These are phyloP conservation scores for Parafenestella ontariensis DNA, from an alignment of 2,329 filamentous ascomycete species.

Conservation along the genomic window DNA sequence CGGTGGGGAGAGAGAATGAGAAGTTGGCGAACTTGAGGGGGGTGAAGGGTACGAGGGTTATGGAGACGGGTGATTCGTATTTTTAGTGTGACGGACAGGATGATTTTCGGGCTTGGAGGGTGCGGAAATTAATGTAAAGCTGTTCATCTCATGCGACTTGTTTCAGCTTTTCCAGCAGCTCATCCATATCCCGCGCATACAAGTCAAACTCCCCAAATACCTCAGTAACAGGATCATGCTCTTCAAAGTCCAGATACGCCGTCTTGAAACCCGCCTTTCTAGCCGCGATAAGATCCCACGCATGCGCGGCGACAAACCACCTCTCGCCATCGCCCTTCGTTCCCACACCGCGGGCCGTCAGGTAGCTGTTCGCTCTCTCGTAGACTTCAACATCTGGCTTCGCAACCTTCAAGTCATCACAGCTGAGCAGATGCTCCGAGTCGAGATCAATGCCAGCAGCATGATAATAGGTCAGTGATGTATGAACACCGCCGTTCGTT, in stretches of 20 bases:
- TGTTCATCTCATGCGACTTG: neutral
- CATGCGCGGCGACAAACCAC: constrained; percentile 38
- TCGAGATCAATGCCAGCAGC: constrained; percentile 26
- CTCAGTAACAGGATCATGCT: constrained; percentile 31
- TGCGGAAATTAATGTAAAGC: too few species aligned
- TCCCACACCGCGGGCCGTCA: constrained; percentile 10
- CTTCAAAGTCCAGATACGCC: constrained; percentile 33
- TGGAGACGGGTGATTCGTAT: neutral
- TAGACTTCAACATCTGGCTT: constrained; percentile 33
- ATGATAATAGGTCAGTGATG: constrained; percentile 24
- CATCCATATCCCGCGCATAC: constrained; percentile 31
- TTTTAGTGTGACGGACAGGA: too few species aligned
- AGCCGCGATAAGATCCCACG: constrained; percentile 32
- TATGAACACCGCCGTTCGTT: constrained; percentile 30
- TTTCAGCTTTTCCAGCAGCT: constrained; percentile 28
- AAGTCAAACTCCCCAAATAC: constrained; percentile 34
- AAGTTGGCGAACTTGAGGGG: neutral
- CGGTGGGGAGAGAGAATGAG: too few species aligned
- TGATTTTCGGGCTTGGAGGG: too few species aligned
- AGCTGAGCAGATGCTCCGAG: constrained; percentile 26
- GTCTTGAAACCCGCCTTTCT: constrained; percentile 32
- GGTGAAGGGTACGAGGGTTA: neutral
- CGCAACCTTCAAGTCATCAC: constrained; percentile 26
- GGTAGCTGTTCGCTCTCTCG: constrained; percentile 23
- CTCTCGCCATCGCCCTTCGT: constrained; percentile 18